These are phyloP conservation scores for Colletotrichum camelliae DNA, from an alignment of 2,329 filamentous ascomycete species.

Conservation along the genomic window DNA sequence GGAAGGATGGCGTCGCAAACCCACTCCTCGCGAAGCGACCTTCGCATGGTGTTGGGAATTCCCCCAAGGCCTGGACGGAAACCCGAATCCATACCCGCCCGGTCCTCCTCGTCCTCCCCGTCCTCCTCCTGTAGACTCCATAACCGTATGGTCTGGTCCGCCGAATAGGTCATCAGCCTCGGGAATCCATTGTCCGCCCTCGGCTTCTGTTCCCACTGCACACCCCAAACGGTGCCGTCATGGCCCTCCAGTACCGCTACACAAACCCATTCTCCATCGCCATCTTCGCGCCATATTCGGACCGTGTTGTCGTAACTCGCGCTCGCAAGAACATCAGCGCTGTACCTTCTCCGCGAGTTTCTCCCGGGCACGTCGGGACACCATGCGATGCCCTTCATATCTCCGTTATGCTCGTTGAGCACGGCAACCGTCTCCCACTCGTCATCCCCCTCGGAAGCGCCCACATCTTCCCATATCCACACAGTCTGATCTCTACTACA, in stretches of 20 bases:
- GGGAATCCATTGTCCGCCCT: slow-evolving; percentile 49
- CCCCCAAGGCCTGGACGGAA: slow-evolving; percentile 55
- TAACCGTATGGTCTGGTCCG: slow-evolving; percentile 79
- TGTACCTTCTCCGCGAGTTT: slow-evolving; percentile 48
- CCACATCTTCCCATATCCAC: slow-evolving; percentile 98
- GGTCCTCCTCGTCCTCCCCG: slow-evolving; percentile 50
- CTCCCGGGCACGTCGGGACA: slow-evolving; percentile 71
- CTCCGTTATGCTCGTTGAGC: slow-evolving; percentile 90
- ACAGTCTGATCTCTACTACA: slow-evolving; percentile 93
- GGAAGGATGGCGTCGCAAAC: slow-evolving; percentile 78
- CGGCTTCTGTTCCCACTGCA: slow-evolving; percentile 70
- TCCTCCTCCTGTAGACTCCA: slow-evolving; percentile 71
- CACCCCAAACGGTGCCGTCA: slow-evolving; percentile 85
- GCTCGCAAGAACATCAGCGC: slow-evolving; percentile 79
- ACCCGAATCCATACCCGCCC: slow-evolving; percentile 29
- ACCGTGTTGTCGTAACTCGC: slow-evolving; percentile 96
- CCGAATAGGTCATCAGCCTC: slow-evolving; percentile 81
- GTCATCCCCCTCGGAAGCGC: slow-evolving; percentile 75
- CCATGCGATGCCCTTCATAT: slow-evolving; percentile 95
- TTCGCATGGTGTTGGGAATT: slow-evolving; percentile 90
- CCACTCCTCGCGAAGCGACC: slow-evolving; percentile 83
- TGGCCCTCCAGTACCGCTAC: slow-evolving; percentile 84
- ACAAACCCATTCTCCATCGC: slow-evolving; percentile 90
- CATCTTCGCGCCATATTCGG: slow-evolving; percentile 86
- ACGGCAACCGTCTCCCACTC: slow-evolving; percentile 98